Percentiles rank a stretch among this genome's conserved stretches.
Conservation (phyloP, 495 filamentous ascomycete species). For the Aeminium ludgeri region DNA sequence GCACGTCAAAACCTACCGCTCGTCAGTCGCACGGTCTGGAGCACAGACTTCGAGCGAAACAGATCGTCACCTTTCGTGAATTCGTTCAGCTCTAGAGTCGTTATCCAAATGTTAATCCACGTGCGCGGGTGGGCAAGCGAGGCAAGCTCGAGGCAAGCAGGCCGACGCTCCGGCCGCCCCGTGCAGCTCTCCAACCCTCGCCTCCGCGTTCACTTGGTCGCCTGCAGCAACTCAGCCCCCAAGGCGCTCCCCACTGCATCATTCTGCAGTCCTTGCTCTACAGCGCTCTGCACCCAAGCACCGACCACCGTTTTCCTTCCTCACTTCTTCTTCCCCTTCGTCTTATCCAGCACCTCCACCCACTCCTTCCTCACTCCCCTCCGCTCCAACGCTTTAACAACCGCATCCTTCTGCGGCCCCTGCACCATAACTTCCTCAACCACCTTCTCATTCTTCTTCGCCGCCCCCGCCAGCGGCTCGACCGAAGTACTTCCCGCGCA, state of each 20-base stretch:
- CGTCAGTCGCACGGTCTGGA: too few relatives aligned
- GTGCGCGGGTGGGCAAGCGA: too few relatives aligned
- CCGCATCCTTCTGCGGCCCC: conserved; percentile 45
- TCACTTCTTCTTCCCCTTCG: conserved; percentile 46
- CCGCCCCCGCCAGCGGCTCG: conserved; percentile 38
- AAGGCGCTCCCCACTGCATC: not conserved
- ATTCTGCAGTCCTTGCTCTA: not conserved
- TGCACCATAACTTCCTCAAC: conserved; percentile 58
- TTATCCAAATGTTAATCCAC: too few relatives aligned
- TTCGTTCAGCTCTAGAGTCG: too few relatives aligned
- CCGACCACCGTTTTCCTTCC: not conserved
- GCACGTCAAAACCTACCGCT: too few relatives aligned
- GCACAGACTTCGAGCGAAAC: too few relatives aligned
- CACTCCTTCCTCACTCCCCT: conserved; percentile 45
- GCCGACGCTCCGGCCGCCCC: too few relatives aligned
- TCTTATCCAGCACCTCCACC: conserved; percentile 53
- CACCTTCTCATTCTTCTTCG: conserved; percentile 36
- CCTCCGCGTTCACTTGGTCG: not conserved
- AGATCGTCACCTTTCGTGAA: too few relatives aligned
- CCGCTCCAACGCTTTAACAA: conserved; percentile 43
- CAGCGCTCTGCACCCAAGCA: too few relatives aligned
- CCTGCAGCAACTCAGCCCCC: not conserved
- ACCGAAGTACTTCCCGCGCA: conserved; percentile 58
- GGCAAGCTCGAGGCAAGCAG: too few relatives aligned
- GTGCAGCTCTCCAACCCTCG: too few relatives aligned